Conservation (phyloP, 2,329 filamentous ascomycete genomes). For the Fusarium sp. region DNA sequence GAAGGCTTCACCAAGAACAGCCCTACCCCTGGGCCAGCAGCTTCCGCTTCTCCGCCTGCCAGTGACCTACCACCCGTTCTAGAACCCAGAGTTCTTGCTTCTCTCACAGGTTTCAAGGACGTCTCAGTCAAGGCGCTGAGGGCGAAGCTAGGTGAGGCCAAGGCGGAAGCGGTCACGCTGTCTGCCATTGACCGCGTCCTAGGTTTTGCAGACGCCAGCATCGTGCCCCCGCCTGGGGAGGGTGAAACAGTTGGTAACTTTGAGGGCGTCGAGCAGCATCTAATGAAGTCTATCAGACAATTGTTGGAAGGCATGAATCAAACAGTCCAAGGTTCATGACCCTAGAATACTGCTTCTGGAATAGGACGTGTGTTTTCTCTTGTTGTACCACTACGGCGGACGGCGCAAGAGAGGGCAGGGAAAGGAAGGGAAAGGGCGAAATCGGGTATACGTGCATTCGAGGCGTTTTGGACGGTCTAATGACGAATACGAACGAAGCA, state of each 20-base stretch:
- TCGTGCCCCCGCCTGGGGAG: slow-evolving; percentile 48
- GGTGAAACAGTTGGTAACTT: slow-evolving; percentile 48
- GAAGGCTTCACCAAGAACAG: slow-evolving; percentile 54
- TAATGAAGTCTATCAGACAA: slow-evolving; percentile 53
- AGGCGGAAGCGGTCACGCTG: slow-evolving; percentile 57
- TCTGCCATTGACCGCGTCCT: slow-evolving; percentile 61
- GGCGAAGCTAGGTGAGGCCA: slow-evolving; percentile 50
- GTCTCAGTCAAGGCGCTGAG: slow-evolving; percentile 55
- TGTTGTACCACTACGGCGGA: neutral
- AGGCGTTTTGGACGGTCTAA: slow-evolving; percentile 43
- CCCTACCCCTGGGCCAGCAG: slow-evolving; percentile 45
- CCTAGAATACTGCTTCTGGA: neutral
- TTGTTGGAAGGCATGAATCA: slow-evolving; percentile 53
- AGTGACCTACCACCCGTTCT: slow-evolving; percentile 45
- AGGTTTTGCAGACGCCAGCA: slow-evolving; percentile 56
- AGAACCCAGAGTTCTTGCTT: slow-evolving; percentile 53
- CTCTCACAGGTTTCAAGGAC: slow-evolving; percentile 56
- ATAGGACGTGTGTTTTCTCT: neutral
- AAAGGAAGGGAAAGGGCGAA: slow-evolving; percentile 19
- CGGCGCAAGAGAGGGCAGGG: neutral
- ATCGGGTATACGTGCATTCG: slow-evolving; percentile 26
- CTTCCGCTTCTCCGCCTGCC: slow-evolving; percentile 36
- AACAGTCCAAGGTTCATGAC: slow-evolving; percentile 43
- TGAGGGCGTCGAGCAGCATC: slow-evolving; percentile 52
- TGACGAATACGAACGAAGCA: slow-evolving; percentile 37